Evolutionary conservation across 1,284 basidiomycete genomes (phyloP).

Genomic region (Tetrapyrgos nigripes): DNA sequence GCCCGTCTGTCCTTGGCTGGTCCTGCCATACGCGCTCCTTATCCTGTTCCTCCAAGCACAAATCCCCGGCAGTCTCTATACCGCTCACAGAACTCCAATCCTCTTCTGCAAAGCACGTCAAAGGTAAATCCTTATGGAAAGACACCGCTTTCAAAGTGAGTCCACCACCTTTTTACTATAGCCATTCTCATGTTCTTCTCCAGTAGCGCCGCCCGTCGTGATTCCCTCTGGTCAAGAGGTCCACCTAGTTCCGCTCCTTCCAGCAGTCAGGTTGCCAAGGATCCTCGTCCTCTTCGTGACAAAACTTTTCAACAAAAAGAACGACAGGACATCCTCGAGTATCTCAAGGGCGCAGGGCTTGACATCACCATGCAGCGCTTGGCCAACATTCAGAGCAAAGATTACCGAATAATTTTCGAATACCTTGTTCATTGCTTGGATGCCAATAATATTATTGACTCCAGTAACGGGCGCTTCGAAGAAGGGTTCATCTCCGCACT

Average conservation of each 20-base stretch:
- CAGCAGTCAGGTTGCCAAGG: conserved; percentile 60
- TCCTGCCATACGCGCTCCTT: conserved; percentile 63
- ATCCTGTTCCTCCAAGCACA: conserved; percentile 52
- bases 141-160: conserved; percentile 79
- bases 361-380: conserved; percentile 73
- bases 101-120: conserved; percentile 70
- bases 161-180: conserved; percentile 14
- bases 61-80: conserved; percentile 71
- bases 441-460: conserved; percentile 63
- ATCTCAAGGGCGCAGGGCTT: conserved; percentile 66
- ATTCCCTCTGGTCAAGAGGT: conserved; percentile 67
- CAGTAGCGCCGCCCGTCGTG: conserved; percentile 65
- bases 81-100: conserved; percentile 69
- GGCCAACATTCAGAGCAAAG: conserved; percentile 78
- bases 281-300: conserved; percentile 79
- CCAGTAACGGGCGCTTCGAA: conserved; percentile 66
- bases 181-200: conserved; percentile 6
- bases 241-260: conserved; percentile 45
- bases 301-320: conserved; percentile 73
- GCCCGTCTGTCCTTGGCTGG: conserved; percentile 75
- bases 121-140: conserved; percentile 69
- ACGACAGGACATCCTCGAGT: conserved; percentile 75
- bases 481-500: conserved; percentile 82
- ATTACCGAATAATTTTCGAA: conserved; percentile 83
- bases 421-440: conserved; percentile 79